Evolutionary conservation across 192 early-diverging fungal species (phyloP).

Genomic region (Umbelopsis ramanniana): DNA sequence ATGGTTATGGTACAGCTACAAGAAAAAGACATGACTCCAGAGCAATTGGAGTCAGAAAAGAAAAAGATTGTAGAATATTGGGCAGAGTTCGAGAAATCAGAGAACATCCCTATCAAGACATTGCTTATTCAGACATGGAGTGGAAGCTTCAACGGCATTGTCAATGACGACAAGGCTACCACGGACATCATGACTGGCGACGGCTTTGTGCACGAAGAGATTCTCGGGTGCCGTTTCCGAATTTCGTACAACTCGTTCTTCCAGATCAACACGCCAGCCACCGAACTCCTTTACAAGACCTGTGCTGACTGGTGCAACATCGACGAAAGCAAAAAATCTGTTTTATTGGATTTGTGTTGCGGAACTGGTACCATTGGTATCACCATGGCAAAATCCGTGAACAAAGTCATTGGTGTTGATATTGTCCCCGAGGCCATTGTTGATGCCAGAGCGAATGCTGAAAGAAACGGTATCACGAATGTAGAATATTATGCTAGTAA

Average conservation of each 20-base stretch:
- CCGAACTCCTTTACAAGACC: constrained; percentile 66
- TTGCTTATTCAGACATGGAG: constrained; percentile 53
- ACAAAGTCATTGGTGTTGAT: constrained; percentile 76
- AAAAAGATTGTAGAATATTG: constrained; percentile 35
- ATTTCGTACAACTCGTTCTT: constrained; percentile 80
- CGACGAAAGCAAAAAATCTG: constrained; percentile 36
- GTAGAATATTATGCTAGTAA: constrained; percentile 60
- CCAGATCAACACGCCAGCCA: constrained; percentile 76
- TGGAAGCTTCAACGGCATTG: constrained; percentile 62
- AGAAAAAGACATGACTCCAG: constrained; percentile 43
- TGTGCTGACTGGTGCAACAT: constrained; percentile 41
- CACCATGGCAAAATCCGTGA: constrained; percentile 67
- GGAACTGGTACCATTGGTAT: constrained; percentile 88
- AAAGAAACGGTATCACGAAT: constrained; percentile 51
- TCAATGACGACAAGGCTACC: constrained; percentile 41
- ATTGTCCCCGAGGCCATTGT: constrained; percentile 67
- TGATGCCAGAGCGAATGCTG: constrained; percentile 75
- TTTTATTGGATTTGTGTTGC: constrained; percentile 79
- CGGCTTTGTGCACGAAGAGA: constrained; percentile 63
- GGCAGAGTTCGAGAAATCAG: constrained; percentile 27
- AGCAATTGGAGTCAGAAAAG: constrained; percentile 46
- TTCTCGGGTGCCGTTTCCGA: constrained; percentile 68
- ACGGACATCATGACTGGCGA: constrained; percentile 55
- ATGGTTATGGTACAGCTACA: constrained; percentile 70
- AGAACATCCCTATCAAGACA: constrained; percentile 46